These are phyloP conservation scores for Trametes hirsuta DNA, from an alignment of 1,284 basidiomycete species.

Conservation along the genomic window DNA sequence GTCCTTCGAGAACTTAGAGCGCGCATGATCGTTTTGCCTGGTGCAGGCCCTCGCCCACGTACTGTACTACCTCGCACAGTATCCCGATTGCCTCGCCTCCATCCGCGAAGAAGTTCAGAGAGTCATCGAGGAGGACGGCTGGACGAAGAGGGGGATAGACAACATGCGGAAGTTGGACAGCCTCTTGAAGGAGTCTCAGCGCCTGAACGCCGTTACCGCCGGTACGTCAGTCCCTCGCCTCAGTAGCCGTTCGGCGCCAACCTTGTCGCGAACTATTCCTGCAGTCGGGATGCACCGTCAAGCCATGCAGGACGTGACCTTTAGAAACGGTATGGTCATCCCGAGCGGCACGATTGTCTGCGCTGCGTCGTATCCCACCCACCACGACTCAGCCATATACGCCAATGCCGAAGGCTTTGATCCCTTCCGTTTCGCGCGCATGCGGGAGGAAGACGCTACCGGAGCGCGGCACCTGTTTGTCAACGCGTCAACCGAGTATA, in stretches of 20 bases:
- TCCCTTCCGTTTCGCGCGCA: constrained; percentile 49
- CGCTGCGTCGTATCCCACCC: constrained; percentile 42
- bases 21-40: neutral
- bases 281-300: constrained; percentile 22
- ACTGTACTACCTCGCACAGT: constrained; percentile 45
- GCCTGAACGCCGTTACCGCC: constrained; percentile 38
- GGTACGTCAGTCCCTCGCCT: constrained; percentile 9
- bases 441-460: constrained; percentile 31
- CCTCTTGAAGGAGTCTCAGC: constrained; percentile 52
- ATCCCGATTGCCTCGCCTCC: constrained; percentile 42
- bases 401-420: constrained; percentile 43
- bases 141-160: constrained; percentile 47
- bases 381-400: constrained; percentile 45
- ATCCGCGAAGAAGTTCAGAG: constrained; percentile 50
- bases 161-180: constrained; percentile 56
- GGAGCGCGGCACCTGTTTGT: no score
- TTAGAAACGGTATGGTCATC: constrained; percentile 46
- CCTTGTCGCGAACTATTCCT: neutral
- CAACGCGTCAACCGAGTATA: no score
- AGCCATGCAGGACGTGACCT: constrained; percentile 37
- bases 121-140: constrained; percentile 39
- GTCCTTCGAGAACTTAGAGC: no score
- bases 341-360: constrained; percentile 46
- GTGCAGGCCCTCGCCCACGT: constrained; percentile 40
- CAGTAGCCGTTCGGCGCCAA: neutral